phyloP scores from a whole-genome alignment of 345 rosid genomes.

The Arabidopsis suecica region DNA sequence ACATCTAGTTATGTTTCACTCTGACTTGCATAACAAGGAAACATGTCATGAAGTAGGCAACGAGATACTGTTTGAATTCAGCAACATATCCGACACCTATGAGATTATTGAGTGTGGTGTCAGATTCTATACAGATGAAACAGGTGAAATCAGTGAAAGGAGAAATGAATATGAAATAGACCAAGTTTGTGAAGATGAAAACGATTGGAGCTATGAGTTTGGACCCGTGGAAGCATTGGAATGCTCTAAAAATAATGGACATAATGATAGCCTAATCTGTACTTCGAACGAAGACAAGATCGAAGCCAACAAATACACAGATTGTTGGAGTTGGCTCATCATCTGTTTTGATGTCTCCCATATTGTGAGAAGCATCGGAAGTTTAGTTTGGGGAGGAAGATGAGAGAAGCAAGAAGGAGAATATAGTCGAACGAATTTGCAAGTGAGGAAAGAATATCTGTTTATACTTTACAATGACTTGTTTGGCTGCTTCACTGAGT shows the following conservation, averaged over 20 bases:
- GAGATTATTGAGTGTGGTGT: background rate
- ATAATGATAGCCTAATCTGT: background rate
- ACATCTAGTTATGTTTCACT: background rate
- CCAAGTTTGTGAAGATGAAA: background rate
- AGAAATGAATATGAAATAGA: background rate
- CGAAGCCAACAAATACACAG: background rate
- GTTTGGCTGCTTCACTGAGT: too few relatives aligned
- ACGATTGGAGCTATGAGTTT: slow-evolving; percentile 10
- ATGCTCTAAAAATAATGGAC: too few relatives aligned
- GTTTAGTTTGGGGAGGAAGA: background rate
- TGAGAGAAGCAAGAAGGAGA: background rate
- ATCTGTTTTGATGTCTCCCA: background rate
- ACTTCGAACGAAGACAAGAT: background rate
- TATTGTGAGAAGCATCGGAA: background rate
- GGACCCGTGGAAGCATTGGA: background rate
- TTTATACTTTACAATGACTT: too few relatives aligned
- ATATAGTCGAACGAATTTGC: too few relatives aligned
- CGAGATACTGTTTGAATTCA: background rate
- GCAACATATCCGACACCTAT: background rate
- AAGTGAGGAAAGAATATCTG: too few relatives aligned
- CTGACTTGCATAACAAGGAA: background rate
- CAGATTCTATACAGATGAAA: background rate
- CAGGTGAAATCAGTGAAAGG: background rate
- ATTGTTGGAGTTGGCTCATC: background rate
- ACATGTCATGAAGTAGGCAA: background rate